phyloP scores from a whole-genome alignment of 2,329 filamentous ascomycete genomes.

The Ophiostoma fasciatum region DNA sequence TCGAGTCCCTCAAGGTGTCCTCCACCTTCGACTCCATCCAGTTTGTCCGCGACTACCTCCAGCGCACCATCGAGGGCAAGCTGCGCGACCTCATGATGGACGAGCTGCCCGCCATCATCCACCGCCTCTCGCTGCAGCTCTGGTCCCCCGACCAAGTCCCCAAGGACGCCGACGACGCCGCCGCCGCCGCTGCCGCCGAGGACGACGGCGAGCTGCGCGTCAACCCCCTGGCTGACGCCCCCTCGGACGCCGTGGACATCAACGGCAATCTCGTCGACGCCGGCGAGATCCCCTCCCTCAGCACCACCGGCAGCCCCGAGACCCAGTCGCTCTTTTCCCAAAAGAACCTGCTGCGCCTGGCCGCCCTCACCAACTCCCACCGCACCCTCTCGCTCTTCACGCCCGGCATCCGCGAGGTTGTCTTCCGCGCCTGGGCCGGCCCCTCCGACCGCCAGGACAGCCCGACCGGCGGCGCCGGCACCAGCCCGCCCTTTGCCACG shows the following conservation, averaged over 20 bases:
- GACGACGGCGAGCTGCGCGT: slow-evolving; percentile 44
- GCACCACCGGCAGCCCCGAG: slow-evolving; percentile 65
- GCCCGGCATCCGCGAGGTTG: slow-evolving; percentile 73
- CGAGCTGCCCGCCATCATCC: slow-evolving; percentile 90
- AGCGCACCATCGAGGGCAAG: slow-evolving; percentile 90
- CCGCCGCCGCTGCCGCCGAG: slow-evolving; percentile 33
- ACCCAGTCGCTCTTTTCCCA: slow-evolving; percentile 86
- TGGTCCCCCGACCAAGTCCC: slow-evolving; percentile 79
- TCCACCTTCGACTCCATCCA: slow-evolving; percentile 98
- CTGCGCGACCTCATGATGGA: slow-evolving; percentile 94
- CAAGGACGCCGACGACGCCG: slow-evolving; percentile 44
- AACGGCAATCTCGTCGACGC: slow-evolving; percentile 64
- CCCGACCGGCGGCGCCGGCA: slow-evolving; percentile 17
- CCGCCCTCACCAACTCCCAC: slow-evolving; percentile 73
- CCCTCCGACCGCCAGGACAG: slow-evolving; percentile 55
- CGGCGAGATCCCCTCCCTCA: slow-evolving; percentile 59
- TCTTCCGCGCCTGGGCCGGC: slow-evolving; percentile 86
- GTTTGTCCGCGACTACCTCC: slow-evolving; percentile 92
- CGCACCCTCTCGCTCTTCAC: slow-evolving; percentile 85
- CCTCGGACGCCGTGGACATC: slow-evolving; percentile 67
- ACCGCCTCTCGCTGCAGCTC: slow-evolving; percentile 72
- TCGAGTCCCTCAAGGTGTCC: slow-evolving; percentile 95
- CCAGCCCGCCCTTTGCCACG: slow-evolving; percentile 31
- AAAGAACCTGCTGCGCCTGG: slow-evolving; percentile 77
- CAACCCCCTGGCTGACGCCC: slow-evolving; percentile 70